These are phyloP conservation scores for Xanthoconium purpureum DNA, from an alignment of 768 basidiomycete species.

Conservation along the genomic window DNA sequence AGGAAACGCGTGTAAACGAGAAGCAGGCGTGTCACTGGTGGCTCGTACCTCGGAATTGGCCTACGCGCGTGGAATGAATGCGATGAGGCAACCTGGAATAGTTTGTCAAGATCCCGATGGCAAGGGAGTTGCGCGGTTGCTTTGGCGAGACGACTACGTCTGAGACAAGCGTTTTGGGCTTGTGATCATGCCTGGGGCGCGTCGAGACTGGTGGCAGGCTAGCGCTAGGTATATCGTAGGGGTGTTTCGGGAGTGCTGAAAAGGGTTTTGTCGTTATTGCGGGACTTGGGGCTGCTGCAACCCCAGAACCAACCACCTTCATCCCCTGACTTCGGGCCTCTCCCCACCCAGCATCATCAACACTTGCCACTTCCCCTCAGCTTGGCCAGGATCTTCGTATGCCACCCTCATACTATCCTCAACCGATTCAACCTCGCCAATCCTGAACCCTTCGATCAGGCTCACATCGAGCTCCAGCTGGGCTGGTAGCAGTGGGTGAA, in stretches of 20 bases:
- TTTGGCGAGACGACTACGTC: conserved; percentile 4
- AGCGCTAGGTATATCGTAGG: background rate
- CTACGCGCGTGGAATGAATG: conserved; percentile 85
- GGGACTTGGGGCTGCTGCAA: conserved; percentile 6
- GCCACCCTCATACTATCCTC: conserved; percentile 55
- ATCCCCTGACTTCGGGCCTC: conserved; percentile 1
- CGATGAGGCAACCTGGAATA: conserved; percentile 80
- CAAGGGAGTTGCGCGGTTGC: conserved; percentile 50
- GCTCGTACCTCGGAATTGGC: conserved; percentile 81
- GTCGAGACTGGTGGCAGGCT: background rate
- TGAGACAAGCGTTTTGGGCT: conserved; percentile 2
- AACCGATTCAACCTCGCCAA: conserved; percentile 9
- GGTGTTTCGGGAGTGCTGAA: conserved; percentile 54
- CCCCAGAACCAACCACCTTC: conserved; percentile 18
- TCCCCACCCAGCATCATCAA: conserved; percentile 47
- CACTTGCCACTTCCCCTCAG: conserved; percentile 54
- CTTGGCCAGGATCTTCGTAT: conserved; percentile 68
- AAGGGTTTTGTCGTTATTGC: conserved; percentile 48
- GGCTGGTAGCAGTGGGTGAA: background rate
- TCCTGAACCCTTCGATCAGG: conserved; percentile 21
- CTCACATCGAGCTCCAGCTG: conserved; percentile 30
- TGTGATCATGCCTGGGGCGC: conserved; percentile 18
- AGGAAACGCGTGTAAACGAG: conserved; percentile 4
- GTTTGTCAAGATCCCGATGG: conserved; percentile 69
- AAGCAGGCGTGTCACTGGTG: background rate